These are phyloP conservation scores for Picochlorum sp. DNA, from an alignment of 139 green algal species.

Conservation along the genomic window DNA sequence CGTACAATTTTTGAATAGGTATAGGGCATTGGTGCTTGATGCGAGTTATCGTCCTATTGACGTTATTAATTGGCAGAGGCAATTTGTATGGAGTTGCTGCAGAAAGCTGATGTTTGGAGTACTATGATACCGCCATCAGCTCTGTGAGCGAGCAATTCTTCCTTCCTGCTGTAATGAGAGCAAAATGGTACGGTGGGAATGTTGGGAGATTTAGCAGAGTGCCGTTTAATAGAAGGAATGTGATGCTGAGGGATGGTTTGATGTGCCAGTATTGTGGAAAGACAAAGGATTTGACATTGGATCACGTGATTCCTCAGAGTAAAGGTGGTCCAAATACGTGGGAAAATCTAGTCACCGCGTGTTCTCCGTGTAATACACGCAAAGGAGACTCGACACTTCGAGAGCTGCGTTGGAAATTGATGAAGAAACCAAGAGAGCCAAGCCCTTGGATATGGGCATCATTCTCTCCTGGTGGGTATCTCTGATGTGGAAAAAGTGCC, in stretches of 20 bases:
- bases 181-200: conserved; percentile 10
- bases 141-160: conserved; percentile 3
- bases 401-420: conserved; percentile 49
- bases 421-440: conserved; percentile 11
- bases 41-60: conserved; percentile 46
- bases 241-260: conserved; percentile 37
- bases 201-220: conserved; percentile 7
- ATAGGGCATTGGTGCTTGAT: conserved; percentile 50
- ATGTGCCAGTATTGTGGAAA: conserved; percentile 48
- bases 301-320: conserved; percentile 32
- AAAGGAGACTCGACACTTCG: conserved; percentile 47
- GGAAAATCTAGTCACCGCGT: conserved; percentile 52
- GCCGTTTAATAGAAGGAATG: conserved; percentile 36
- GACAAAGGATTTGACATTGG: conserved; percentile 34
- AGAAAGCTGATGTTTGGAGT: conserved; percentile 61
- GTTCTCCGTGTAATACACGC: conserved; percentile 40
- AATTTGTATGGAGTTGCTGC: conserved; percentile 36
- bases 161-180: conserved; percentile 29
- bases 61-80: conserved; percentile 47
- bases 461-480: not conserved
- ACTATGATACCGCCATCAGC: conserved; percentile 34
- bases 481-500: not conserved
- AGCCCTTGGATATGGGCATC: conserved; percentile 7
- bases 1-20: conserved; percentile 9
- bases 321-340: conserved; percentile 40